phyloP scores from a whole-genome alignment of 768 basidiomycete species.

The Naematelia encephala region DNA sequence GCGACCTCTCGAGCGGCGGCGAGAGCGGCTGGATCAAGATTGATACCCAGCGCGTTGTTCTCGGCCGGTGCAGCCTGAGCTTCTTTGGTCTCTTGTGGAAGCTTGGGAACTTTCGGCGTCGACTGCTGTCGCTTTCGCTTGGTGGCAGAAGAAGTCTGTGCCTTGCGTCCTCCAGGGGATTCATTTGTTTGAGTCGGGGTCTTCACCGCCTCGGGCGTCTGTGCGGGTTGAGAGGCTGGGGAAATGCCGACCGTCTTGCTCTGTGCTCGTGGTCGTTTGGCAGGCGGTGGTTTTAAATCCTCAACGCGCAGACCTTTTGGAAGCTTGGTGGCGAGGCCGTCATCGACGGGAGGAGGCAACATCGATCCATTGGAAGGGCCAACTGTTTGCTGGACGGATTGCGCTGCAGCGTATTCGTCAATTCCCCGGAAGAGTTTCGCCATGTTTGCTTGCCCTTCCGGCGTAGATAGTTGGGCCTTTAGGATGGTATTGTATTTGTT shows the following conservation, averaged over 20 bases:
- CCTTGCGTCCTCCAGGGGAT: background rate
- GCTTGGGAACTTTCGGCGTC: constrained; percentile 1
- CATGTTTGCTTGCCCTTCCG: background rate
- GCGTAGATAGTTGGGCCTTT: background rate
- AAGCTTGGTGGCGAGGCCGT: constrained; percentile 21
- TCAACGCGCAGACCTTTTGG: constrained; percentile 39
- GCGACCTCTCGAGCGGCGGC: background rate
- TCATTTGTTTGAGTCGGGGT: constrained; percentile 10
- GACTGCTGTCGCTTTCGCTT: constrained; percentile 8
- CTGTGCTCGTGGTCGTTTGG: constrained; percentile 26
- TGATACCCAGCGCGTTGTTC: constrained; percentile 5
- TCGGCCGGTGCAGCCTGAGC: background rate
- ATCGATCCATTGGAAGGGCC: background rate
- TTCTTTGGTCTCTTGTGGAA: constrained; percentile 1
- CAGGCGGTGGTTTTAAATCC: constrained; percentile 41
- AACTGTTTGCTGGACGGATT: background rate
- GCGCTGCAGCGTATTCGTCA: background rate
- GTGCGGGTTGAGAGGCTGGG: constrained; percentile 10
- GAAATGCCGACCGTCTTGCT: constrained; percentile 9
- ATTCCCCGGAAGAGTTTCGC: background rate
- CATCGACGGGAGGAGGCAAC: constrained; percentile 1
- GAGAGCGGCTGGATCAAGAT: constrained; percentile 1
- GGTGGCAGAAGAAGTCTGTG: background rate
- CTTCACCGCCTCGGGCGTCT: constrained; percentile 10
- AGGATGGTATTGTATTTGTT: background rate